Base-by-base conservation (phyloP, 2,329 filamentous ascomycete species). In the Aureobasidium lini region DNA sequence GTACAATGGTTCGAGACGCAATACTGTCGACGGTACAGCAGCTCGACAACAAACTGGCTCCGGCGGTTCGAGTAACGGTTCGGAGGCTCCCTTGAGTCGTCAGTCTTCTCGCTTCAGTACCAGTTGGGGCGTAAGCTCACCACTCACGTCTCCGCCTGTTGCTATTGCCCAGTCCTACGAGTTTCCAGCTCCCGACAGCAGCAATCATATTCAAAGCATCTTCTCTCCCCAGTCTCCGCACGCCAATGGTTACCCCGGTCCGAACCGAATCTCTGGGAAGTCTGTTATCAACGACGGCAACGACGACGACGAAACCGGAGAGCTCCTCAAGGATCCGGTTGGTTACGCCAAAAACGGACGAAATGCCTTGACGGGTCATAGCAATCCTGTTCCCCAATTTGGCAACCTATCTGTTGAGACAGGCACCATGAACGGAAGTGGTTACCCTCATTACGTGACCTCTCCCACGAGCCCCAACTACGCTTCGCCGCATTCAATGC, bases 171-270 rank as follows among this genome's bases (percentile, higher is more conserved):
- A 78, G 59, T 80, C 77, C 61, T 34, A 40, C 16, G 84, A 88
- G 62, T 78, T 87, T 50, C 76, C 81, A n/a, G 79, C 81, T 54
- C 77, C 81, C 3, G 84, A 85, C 34, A 73, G 76, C 4, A 79
- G 71, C 68, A 70, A 75, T 15, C 76, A 79, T 61, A 84, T 84
- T 65, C 83, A 85, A 64, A 84, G 77, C 62, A 73, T 89, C 29
- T 91, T 90, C 72, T 87, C 86, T 11, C 84, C 86, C 0, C 86
- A 88, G 65, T 90, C 87, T 6, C 87, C 87, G 1, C 85, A 90
- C 58, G 85, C 84, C 43, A 87, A 85, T 67, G 83, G 87, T 57
- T 77, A 87, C n/a, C 77, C 77, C n/a, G 84, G 86, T 61, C 78
- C 80, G 52, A 74, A 77, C 15, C 79, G 83, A 60, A 77, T 83